Percentiles rank a stretch among this genome's conserved stretches.
phyloP scores from a whole-genome alignment of 169 alveolate genomes.

The Cryptosporidium bovis region DNA sequence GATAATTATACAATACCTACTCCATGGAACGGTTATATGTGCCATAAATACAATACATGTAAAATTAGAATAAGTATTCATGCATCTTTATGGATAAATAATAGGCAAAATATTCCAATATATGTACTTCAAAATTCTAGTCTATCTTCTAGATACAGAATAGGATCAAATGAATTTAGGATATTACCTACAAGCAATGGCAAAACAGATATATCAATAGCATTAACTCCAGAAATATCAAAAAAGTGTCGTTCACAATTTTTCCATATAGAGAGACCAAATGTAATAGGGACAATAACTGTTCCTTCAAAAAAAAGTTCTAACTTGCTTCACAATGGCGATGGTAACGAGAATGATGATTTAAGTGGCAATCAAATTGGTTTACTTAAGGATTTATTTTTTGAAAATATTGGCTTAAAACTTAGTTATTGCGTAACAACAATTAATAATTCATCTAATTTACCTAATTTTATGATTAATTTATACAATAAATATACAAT shows the following conservation, averaged over 20 bases:
- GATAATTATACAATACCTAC: constrained; percentile 5
- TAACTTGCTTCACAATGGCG: not conserved
- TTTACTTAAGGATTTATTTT: not conserved
- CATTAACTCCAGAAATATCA: constrained; percentile 54
- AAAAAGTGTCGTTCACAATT: constrained; percentile 17
- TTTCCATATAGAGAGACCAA: constrained; percentile 56
- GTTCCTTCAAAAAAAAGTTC: constrained; percentile 36
- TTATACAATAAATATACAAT: constrained; percentile 37
- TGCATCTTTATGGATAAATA: constrained; percentile 56
- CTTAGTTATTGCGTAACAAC: constrained; percentile 57
- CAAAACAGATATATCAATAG: constrained; percentile 27
- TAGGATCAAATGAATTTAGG: constrained; percentile 46
- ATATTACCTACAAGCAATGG: constrained; percentile 52
- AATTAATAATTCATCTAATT: constrained; percentile 10
- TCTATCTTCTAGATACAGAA: constrained; percentile 26
- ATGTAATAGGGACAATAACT: constrained; percentile 37
- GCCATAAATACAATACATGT: constrained; percentile 35
- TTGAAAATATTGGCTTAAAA: constrained; percentile 12
- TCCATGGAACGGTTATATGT: constrained; percentile 54
- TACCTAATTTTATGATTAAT: constrained; percentile 48
- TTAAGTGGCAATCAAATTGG: not conserved
- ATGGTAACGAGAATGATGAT: too few species aligned
- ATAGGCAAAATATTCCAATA: constrained; percentile 40
- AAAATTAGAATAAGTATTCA: constrained; percentile 25
- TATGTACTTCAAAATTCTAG: constrained; percentile 42